Evolutionary conservation across 768 basidiomycete genomes (phyloP).

Genomic region (Hemileccinum impolitum): DNA sequence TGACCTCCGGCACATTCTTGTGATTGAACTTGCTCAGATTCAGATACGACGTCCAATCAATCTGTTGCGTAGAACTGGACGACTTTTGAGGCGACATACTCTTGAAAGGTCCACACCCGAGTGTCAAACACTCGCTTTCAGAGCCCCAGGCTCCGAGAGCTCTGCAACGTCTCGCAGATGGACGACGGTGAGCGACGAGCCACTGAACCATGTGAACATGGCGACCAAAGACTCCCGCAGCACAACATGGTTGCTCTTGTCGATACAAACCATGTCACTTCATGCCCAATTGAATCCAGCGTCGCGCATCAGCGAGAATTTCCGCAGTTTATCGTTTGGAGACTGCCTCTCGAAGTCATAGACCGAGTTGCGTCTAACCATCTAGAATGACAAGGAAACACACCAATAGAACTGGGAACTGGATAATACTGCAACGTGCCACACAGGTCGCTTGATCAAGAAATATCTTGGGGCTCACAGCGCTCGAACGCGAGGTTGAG

Average conservation of each 20-base stretch:
- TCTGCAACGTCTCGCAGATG: too few relatives aligned
- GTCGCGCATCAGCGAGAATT: neutral
- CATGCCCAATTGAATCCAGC: neutral
- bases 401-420: too few relatives aligned
- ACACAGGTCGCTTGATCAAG: too few relatives aligned
- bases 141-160: too few relatives aligned
- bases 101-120: conserved; percentile 5
- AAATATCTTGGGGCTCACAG: too few relatives aligned
- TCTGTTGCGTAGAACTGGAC: neutral
- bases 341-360: neutral
- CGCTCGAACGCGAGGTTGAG: too few relatives aligned
- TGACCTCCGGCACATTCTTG: neutral
- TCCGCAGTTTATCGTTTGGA: neutral
- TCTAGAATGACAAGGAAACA: too few relatives aligned
- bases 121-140: neutral
- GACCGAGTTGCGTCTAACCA: neutral
- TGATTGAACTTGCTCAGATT: neutral
- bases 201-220: neutral
- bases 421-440: too few relatives aligned
- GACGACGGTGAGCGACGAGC: too few relatives aligned
- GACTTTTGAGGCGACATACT: conserved; percentile 2
- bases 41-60: neutral
- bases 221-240: neutral
- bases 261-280: neutral
- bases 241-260: neutral